phyloP scores from a whole-genome alignment of 164 flowering plant genomes.

The Kingdonia uniflora region DNA sequence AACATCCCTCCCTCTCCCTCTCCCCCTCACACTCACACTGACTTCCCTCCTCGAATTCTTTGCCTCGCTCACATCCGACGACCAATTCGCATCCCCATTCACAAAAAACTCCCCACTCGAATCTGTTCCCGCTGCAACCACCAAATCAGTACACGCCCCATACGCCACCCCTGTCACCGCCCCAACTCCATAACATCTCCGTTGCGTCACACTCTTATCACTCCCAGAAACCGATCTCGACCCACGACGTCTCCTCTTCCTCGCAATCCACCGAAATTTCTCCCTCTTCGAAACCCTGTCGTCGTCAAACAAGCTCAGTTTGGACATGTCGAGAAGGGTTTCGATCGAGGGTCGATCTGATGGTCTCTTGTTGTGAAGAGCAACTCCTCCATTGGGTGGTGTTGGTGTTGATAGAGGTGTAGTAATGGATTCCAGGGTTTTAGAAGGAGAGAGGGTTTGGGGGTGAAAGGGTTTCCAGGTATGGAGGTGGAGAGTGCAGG shows the following conservation, averaged over 20 bases:
- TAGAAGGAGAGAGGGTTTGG: slow-evolving; percentile 22
- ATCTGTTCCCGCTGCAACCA: slow-evolving; percentile 68
- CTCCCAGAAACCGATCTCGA: slow-evolving; percentile 80
- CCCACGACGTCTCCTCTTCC: slow-evolving; percentile 66
- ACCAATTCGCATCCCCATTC: slow-evolving; percentile 74
- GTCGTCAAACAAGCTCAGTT: slow-evolving; percentile 51
- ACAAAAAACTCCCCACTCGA: slow-evolving; percentile 90
- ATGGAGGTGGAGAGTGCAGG: slow-evolving; percentile 67
- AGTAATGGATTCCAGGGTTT: no score
- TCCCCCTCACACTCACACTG: slow-evolving; percentile 15
- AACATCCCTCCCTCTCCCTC: no score
- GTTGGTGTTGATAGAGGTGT: no score
- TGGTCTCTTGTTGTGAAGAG: no score
- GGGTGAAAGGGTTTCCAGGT: slow-evolving; percentile 69
- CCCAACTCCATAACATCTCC: slow-evolving; percentile 58
- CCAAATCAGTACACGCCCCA: slow-evolving; percentile 77
- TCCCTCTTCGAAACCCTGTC: slow-evolving; percentile 25
- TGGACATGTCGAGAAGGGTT: no score
- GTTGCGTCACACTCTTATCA: slow-evolving; percentile 59
- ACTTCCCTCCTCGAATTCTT: slow-evolving; percentile 41
- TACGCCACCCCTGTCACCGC: slow-evolving; percentile 49
- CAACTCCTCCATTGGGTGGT: no score
- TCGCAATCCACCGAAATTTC: slow-evolving; percentile 30
- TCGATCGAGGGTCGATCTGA: no score
- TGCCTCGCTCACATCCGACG: slow-evolving; percentile 72